Base-by-base conservation (phyloP, 1,284 basidiomycete species). In the Ustilago esculenta region DNA sequence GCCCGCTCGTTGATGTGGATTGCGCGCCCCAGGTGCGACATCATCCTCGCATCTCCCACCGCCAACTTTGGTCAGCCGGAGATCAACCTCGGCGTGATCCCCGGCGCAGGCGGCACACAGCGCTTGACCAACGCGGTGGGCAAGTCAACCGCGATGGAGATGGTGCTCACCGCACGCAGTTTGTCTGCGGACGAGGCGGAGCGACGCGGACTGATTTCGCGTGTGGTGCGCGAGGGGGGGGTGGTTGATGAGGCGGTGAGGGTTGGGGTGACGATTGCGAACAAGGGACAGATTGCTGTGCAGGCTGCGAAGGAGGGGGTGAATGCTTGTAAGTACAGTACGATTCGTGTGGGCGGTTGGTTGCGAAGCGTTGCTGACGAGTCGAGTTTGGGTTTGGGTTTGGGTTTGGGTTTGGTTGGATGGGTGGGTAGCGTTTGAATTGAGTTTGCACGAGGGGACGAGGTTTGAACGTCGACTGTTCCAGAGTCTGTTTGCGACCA, bases 41-140 rank as follows among this genome's bases (percentile, higher is more conserved):
- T 98, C 83, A 90, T 98, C 79, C 88, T 98, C 61, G 93, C 91
- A n/a, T 90, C 94, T 6, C 91, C 92, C 5, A 92, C 88, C 18
- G 95, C 96, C 30, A 89, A 88, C 72, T 97, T 98, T 77, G 94
- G 93, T 32, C 96, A 98, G 82, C 95, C 96, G 29, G 96, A 98
- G 82, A 95, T 98, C 84, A 95, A 93, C 82, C 87, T 98, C 43
- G 95, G 96, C 64, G 90, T 95, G 67, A 98, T 98, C 79, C 95
- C 96, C 15, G 92, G 92, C 11, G 92, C 83, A 5, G 92, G 91
- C 37, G 92, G 90, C 9, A 89, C 89, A 3, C 90, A 93, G 81
- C 88, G 93, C 48, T 89, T 98, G 49, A 89, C 91, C 17, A 88
- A 87, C 66, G 87, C 90, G 9, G 87, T 98, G 67, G 95, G 95